Base-by-base conservation (phyloP, 164 flowering plant genomes). In the Macadamia tetraphylla region DNA sequence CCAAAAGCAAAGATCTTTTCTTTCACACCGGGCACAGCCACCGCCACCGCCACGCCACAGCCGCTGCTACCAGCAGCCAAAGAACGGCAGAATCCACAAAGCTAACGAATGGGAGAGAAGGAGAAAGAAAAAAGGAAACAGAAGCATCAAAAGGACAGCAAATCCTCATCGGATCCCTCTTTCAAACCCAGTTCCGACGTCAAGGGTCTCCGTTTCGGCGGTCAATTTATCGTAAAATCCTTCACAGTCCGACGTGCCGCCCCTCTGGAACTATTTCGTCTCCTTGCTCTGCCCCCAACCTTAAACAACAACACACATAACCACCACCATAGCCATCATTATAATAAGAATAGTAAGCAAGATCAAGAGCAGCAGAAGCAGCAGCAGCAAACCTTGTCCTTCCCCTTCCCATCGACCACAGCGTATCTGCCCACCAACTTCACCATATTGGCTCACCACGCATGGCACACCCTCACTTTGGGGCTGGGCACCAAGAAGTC, bases 401-500 rank as follows among this genome's bases (percentile, higher is more conserved):
- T 35, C 1, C 83, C 88, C 5, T 84, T 91, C 58, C 83, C 91
- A 31, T 88, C 98, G 58, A 82, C 90, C 52, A 73, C 86, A 31
- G 85, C 96, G 13, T 91, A 68, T 72, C 46, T 94, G 63, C 98
- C 98, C 3, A 91, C 98, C 49, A 94, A 90, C 82, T 94, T 94
- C 93, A 91, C 97, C 32, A 90, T 94, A 72, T 64, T 94, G 40
- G 96, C 98, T 0, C 97, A 94, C 85, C 98, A 88, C 55, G 98
- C 97, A 0, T 90, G 93, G 96, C 94, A 94, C 80, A 94, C 97
- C 6, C 86, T 94, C 23, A 94, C 97, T 0, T 85, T 94, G 0
- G 98, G 98, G 57, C 88, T 94, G 0, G 98, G 98, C 13, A 94
- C 98, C 67, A 89, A 84, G 74, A 94, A 91, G 52, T 94, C 98